These are phyloP conservation scores for Agroathelia rolfsii DNA, from an alignment of 1,284 basidiomycete species.

Conservation along the genomic window DNA sequence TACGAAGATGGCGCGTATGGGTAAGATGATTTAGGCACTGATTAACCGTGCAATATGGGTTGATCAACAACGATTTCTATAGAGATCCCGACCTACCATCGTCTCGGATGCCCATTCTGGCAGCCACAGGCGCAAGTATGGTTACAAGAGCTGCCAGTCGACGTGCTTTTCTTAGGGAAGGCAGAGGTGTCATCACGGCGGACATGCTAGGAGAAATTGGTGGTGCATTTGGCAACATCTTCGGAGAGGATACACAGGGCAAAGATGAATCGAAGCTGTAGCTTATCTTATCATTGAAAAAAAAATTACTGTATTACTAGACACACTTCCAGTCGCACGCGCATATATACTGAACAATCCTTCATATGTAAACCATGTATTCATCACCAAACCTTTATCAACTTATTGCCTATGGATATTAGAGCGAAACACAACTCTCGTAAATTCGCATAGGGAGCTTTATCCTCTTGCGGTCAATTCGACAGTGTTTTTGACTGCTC, in stretches of 20 bases:
- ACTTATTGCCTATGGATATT: too few species aligned
- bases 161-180: slow-evolving; percentile 65
- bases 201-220: slow-evolving; percentile 80
- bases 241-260: slow-evolving; percentile 44
- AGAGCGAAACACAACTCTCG: too few species aligned
- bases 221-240: slow-evolving; percentile 63
- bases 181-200: slow-evolving; percentile 80
- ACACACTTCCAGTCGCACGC: too few species aligned
- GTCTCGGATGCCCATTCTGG: slow-evolving; percentile 69
- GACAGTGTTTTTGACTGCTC: slow-evolving; percentile 89
- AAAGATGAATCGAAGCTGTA: slow-evolving; percentile 27
- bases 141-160: slow-evolving; percentile 80
- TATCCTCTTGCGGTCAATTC: slow-evolving; percentile 46
- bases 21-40: slow-evolving; percentile 24
- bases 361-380: too few species aligned
- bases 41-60: too few species aligned
- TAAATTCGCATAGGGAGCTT: too few species aligned
- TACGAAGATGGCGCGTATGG: slow-evolving; percentile 78
- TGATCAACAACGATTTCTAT: slow-evolving; percentile 2
- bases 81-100: slow-evolving; percentile 43
- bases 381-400: too few species aligned
- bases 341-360: too few species aligned
- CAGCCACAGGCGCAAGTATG: slow-evolving; percentile 82
- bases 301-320: too few species aligned
- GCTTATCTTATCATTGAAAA: too few species aligned